Conservation (phyloP, 495 filamentous ascomycete genomes). For the Parathielavia hyrcaniae region DNA sequence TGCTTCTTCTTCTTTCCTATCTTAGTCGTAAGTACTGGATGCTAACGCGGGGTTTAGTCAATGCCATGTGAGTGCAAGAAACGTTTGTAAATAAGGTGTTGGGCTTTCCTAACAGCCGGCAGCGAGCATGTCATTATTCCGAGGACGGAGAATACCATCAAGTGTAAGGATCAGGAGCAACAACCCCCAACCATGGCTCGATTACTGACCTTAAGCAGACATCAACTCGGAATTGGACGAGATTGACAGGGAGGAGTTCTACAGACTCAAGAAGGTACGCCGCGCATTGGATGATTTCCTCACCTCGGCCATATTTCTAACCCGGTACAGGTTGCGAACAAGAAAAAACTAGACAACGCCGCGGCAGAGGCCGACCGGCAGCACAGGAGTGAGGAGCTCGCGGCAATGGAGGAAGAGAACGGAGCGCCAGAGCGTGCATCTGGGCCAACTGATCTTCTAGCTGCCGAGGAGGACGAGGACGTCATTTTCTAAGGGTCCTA, state of each 20-base stretch:
- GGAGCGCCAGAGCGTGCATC: conserved; percentile 45
- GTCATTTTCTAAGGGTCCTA: conserved; percentile 75
- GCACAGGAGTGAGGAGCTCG: conserved; percentile 46
- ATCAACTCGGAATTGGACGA: conserved; percentile 99
- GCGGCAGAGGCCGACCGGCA: conserved; percentile 68
- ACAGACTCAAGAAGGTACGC: conserved; percentile 80
- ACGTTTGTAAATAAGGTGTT: not conserved
- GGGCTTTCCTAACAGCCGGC: not conserved
- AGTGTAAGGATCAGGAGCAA: conserved; percentile 51
- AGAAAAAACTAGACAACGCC: conserved; percentile 81
- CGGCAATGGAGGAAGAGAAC: conserved; percentile 37
- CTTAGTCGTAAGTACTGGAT: too few species aligned
- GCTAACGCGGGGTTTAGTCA: conserved; percentile 56
- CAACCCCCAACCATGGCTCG: not conserved
- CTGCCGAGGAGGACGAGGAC: conserved; percentile 83
- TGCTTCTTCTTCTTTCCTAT: too few species aligned
- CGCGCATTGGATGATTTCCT: not conserved
- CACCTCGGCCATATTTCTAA: not conserved
- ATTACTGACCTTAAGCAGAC: conserved; percentile 43
- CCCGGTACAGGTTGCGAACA: conserved; percentile 60
- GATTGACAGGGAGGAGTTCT: conserved; percentile 97
- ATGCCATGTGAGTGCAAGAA: conserved; percentile 80
- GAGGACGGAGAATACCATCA: conserved; percentile 97
- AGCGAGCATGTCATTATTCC: conserved; percentile 97
- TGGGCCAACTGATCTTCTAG: conserved; percentile 61